Conservation (phyloP, 1,139 yeast genomes). For the Zygoascus sp. region DNA sequence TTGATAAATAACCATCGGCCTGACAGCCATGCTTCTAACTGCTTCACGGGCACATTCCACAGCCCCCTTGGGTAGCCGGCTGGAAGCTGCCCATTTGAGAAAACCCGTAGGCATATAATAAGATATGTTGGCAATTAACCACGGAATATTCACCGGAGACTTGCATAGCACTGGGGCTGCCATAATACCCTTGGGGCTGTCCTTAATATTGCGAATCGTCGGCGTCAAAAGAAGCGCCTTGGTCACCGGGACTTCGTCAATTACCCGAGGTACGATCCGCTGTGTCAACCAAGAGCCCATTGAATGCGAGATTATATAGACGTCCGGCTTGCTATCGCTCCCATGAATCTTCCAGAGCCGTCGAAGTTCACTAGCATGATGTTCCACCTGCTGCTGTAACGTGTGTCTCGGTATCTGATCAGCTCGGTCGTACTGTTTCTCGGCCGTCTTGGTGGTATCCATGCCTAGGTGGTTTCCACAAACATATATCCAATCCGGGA, state of each 20-base stretch:
- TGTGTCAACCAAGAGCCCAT: slow-evolving; percentile 58
- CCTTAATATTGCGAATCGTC: slow-evolving; percentile 53
- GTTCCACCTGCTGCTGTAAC: slow-evolving; percentile 50
- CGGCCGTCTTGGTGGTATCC: slow-evolving; percentile 18
- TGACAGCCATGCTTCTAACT: slow-evolving; percentile 41
- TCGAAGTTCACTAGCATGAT: slow-evolving; percentile 21
- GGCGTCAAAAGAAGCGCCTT: slow-evolving; percentile 63
- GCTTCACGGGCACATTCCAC: slow-evolving; percentile 43
- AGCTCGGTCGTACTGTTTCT: slow-evolving; percentile 23
- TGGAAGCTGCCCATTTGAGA: slow-evolving; percentile 16
- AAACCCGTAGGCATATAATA: slow-evolving; percentile 23
- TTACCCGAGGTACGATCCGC: slow-evolving; percentile 39
- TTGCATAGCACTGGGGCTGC: slow-evolving; percentile 32
- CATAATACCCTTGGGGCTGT: slow-evolving; percentile 46
- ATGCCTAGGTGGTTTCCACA: slow-evolving; percentile 57
- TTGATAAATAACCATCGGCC: slow-evolving; percentile 46
- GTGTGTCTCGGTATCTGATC: slow-evolving; percentile 32
- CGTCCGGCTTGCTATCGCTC: slow-evolving; percentile 23
- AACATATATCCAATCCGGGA: slow-evolving; percentile 47
- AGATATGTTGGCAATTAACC: slow-evolving; percentile 16
- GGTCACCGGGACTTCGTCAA: slow-evolving; percentile 12
- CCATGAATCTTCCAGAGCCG: slow-evolving; percentile 10
- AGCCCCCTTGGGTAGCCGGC: slow-evolving; percentile 19
- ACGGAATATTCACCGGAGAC: neutral
- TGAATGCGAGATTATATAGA: slow-evolving; percentile 56